Conservation (phyloP, 192 early-diverging fungal species). For the Podila minutissima region DNA sequence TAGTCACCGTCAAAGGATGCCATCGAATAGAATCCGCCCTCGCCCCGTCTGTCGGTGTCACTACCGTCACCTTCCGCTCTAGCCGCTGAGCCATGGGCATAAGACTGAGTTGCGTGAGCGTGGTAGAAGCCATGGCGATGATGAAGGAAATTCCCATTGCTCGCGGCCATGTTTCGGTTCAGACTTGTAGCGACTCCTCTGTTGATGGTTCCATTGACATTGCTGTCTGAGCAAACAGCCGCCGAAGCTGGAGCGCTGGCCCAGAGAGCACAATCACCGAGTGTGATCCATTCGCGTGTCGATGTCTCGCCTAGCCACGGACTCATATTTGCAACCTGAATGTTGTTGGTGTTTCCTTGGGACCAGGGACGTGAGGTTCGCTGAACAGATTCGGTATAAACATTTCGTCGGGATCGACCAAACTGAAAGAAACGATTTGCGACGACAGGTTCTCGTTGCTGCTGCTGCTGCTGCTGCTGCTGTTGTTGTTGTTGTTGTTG, state of each 20-base stretch:
- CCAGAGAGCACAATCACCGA: slow-evolving; percentile 38
- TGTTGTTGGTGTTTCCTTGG: not conserved
- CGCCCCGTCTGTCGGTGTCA: not conserved
- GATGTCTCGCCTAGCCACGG: slow-evolving; percentile 45
- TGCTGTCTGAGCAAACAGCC: not conserved
- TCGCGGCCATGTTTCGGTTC: too few relatives aligned
- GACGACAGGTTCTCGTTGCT: slow-evolving; percentile 12
- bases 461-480: slow-evolving; percentile 16
- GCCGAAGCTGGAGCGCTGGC: not conserved
- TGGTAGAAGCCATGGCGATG: not conserved
- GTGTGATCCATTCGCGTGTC: slow-evolving; percentile 18
- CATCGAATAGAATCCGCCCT: not conserved
- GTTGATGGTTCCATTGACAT: not conserved
- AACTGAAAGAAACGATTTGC: slow-evolving; percentile 26
- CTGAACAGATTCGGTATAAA: slow-evolving; percentile 18
- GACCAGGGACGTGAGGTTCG: not conserved
- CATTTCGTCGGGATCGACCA: slow-evolving; percentile 22
- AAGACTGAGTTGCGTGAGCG: not conserved
- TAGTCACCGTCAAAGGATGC: not conserved
- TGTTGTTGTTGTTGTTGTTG: slow-evolving; percentile 7
- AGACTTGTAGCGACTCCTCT: not conserved
- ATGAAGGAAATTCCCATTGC: not conserved
- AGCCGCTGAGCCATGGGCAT: not conserved
- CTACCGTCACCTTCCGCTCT: not conserved
- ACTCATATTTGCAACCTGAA: slow-evolving; percentile 8